Conservation (phyloP, 2,329 filamentous ascomycete species). For the Rutstroemia sp. region DNA sequence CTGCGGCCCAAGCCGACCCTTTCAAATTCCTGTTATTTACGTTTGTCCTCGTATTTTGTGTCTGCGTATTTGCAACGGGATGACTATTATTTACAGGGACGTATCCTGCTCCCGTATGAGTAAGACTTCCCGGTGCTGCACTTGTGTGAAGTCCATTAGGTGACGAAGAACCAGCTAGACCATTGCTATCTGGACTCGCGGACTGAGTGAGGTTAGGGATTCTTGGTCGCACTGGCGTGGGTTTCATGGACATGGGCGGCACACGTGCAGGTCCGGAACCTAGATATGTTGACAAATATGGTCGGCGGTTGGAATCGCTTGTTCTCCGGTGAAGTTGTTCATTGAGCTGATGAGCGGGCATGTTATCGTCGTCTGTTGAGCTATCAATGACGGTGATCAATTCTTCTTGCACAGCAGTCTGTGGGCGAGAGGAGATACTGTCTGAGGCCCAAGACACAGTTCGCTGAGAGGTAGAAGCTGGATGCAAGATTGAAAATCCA, state of each 20-base stretch:
- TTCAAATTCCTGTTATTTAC: background rate
- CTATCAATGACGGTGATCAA: background rate
- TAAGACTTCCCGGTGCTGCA: background rate
- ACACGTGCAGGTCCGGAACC: background rate
- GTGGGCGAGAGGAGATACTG: too few relatives aligned
- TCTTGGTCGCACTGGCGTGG: too few relatives aligned
- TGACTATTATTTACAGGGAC: slow-evolving; percentile 18
- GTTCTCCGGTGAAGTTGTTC: too few relatives aligned
- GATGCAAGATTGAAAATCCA: too few relatives aligned
- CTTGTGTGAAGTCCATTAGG: too few relatives aligned
- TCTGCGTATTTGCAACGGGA: slow-evolving; percentile 16
- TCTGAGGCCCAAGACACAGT: too few relatives aligned
- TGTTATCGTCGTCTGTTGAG: background rate
- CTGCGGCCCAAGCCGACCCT: too few relatives aligned
- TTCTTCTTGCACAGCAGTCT: background rate
- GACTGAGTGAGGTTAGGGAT: too few relatives aligned
- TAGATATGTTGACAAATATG: background rate
- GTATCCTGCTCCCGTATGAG: slow-evolving; percentile 6
- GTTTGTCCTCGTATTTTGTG: slow-evolving; percentile 9
- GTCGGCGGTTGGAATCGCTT: too few relatives aligned
- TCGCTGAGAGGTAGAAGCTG: too few relatives aligned
- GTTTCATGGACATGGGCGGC: background rate
- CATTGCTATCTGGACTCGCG: too few relatives aligned
- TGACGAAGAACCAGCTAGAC: too few relatives aligned
- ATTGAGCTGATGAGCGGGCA: background rate